Percentiles rank a stretch among this genome's conserved stretches.
These are phyloP conservation scores for Pigoraptor vietnamica DNA, from an alignment of 78 protist species.

Conservation along the genomic window DNA sequence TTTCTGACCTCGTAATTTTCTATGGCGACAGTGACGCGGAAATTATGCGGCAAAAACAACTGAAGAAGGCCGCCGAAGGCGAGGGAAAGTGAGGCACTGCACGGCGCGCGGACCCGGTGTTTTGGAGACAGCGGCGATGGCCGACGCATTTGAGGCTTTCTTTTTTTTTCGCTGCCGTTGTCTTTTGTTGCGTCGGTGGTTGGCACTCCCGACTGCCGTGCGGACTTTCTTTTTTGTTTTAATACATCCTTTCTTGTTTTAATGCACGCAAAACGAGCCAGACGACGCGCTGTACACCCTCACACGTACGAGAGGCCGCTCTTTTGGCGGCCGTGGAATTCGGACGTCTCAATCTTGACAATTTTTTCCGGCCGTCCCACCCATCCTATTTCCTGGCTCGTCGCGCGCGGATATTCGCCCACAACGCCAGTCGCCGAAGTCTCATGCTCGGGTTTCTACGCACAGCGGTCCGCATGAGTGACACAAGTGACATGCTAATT, in stretches of 20 bases:
- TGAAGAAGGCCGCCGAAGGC: not conserved
- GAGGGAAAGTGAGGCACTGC: too few relatives aligned
- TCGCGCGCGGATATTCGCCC: not conserved
- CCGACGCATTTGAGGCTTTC: not conserved
- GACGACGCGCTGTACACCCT: too few relatives aligned
- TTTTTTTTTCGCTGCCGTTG: not conserved
- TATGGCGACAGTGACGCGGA: not conserved
- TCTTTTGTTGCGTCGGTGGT: too few relatives aligned
- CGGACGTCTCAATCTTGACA: not conserved
- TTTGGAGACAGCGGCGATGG: not conserved
- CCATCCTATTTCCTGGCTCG: not conserved
- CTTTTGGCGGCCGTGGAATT: not conserved
- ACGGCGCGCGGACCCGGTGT: not conserved
- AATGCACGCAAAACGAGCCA: too few relatives aligned
- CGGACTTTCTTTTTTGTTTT: too few relatives aligned
- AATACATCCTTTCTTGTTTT: too few relatives aligned
- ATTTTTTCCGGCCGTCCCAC: not conserved
- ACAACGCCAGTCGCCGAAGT: not conserved
- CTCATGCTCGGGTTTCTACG: not conserved
- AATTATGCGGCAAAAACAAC: not conserved
- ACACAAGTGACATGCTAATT: not conserved
- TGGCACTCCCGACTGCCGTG: too few relatives aligned
- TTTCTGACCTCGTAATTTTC: too few relatives aligned
- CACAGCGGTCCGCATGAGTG: too few relatives aligned
- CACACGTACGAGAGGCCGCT: not conserved